These are phyloP conservation scores for Aspergillus aculeatinus DNA, from an alignment of 2,329 filamentous ascomycete species.

Conservation along the genomic window DNA sequence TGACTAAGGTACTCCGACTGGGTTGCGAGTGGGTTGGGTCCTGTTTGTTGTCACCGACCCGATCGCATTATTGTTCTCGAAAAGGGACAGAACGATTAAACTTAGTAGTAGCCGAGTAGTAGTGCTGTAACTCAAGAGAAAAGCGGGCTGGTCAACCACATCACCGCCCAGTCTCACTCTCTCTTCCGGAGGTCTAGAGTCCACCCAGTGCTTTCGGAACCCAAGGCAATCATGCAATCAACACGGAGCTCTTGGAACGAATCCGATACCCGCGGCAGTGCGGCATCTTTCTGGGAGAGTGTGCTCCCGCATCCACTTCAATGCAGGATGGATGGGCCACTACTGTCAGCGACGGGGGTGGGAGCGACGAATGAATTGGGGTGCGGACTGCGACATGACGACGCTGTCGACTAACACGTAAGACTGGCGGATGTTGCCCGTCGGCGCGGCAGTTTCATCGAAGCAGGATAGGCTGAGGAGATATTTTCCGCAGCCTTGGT, in stretches of 20 bases:
- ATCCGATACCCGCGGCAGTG: neutral
- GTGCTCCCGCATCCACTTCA: neutral
- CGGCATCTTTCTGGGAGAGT: neutral
- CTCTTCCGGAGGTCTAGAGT: neutral
- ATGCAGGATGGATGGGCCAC: neutral
- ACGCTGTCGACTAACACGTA: neutral
- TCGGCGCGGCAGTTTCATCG: neutral
- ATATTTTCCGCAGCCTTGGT: conserved; percentile 1
- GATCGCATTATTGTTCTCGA: neutral
- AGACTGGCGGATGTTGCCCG: conserved; percentile 3
- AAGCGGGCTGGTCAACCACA: neutral
- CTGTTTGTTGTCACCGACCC: neutral
- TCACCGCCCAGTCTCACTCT: neutral
- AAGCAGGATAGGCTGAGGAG: conserved; percentile 1
- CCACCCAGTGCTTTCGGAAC: neutral
- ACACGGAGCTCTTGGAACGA: neutral
- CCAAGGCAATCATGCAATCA: conserved; percentile 2
- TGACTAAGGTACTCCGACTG: too few relatives aligned
- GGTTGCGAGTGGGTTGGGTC: neutral
- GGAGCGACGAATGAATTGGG: neutral
- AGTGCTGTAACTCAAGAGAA: neutral
- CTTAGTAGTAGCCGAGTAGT: too few relatives aligned
- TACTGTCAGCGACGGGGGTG: neutral
- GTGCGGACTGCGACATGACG: conserved; percentile 2
- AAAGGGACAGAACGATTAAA: neutral